Percentiles rank a stretch among this genome's conserved stretches.
Conservation (phyloP, 495 filamentous ascomycete genomes). For the Lindgomyces ingoldianus region DNA sequence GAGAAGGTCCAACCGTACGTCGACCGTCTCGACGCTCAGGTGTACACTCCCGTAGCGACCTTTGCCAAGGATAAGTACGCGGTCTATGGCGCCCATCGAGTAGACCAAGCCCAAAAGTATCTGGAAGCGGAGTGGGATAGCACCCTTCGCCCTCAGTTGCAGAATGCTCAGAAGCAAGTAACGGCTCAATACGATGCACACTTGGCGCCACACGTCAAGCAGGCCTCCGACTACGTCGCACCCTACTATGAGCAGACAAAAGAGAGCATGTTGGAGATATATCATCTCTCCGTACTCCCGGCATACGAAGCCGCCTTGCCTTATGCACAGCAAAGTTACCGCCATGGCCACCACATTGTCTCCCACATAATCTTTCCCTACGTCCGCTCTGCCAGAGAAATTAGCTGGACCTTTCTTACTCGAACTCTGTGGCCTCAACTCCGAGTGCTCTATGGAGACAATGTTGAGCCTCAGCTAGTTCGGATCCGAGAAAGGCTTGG, state of each 20-base stretch:
- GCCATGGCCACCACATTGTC: slow-evolving; percentile 63
- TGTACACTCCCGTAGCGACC: slow-evolving; percentile 65
- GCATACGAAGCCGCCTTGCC: slow-evolving; percentile 71
- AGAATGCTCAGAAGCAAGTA: slow-evolving; percentile 59
- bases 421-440: slow-evolving; percentile 77
- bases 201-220: slow-evolving; percentile 73
- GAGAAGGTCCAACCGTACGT: slow-evolving; percentile 76
- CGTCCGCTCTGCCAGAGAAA: slow-evolving; percentile 66
- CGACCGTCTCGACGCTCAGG: slow-evolving; percentile 60
- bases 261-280: slow-evolving; percentile 62
- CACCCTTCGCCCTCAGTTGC: slow-evolving; percentile 70
- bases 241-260: slow-evolving; percentile 73
- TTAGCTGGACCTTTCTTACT: slow-evolving; percentile 66
- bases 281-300: slow-evolving; percentile 72
- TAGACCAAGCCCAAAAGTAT: slow-evolving; percentile 65
- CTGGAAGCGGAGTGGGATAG: slow-evolving; percentile 74
- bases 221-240: slow-evolving; percentile 53
- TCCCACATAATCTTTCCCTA: slow-evolving; percentile 73
- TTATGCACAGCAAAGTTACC: slow-evolving; percentile 70
- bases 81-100: slow-evolving; percentile 75
- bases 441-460: slow-evolving; percentile 77
- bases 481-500: slow-evolving; percentile 89
- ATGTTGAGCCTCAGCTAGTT: slow-evolving; percentile 92
- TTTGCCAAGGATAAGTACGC: slow-evolving; percentile 64
- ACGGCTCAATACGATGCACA: slow-evolving; percentile 66